phyloP scores from a whole-genome alignment of 129 eudicot genomes.

The Escallonia herrerae region DNA sequence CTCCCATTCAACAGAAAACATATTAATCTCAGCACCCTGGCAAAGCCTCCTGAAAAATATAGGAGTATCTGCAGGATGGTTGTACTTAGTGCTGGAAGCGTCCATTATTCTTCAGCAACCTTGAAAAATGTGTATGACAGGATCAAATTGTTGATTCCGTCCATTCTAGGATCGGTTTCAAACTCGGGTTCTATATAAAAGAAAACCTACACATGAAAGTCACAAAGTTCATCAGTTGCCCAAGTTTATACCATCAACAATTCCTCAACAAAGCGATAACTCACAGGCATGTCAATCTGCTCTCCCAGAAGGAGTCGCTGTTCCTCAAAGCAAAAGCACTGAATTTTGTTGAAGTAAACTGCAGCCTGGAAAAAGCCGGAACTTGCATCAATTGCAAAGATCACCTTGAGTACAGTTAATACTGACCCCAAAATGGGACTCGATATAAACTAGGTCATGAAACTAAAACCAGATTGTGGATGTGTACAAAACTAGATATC shows the following conservation, averaged over 20 bases:
- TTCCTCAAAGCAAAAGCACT: conserved; percentile 96
- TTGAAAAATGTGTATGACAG: conserved; percentile 94
- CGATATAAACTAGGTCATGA: too few species aligned
- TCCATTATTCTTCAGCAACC: conserved; percentile 43
- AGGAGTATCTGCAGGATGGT: too few species aligned
- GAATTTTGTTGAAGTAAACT: conserved; percentile 92
- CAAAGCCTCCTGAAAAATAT: too few species aligned
- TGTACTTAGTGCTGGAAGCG: too few species aligned
- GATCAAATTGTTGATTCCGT: conserved; percentile 77
- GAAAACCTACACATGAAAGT: conserved; percentile 52
- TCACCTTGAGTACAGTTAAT: too few species aligned
- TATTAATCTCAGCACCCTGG: too few species aligned
- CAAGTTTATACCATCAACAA: too few species aligned
- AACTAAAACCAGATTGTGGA: too few species aligned
- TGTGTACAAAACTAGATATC: too few species aligned
- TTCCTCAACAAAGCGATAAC: conserved; percentile 11
- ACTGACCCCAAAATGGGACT: too few species aligned
- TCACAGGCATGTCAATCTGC: conserved; percentile 94
- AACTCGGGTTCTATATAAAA: conserved; percentile 96
- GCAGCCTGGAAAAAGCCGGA: conserved; percentile 60
- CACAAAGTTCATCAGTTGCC: background rate
- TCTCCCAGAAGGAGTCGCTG: conserved; percentile 93
- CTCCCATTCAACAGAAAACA: too few species aligned
- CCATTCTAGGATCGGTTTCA: conserved; percentile 91
- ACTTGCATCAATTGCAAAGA: background rate